A percentile compares a stretch with the other conserved stretches of the same genome.
These are phyloP conservation scores for Spatholobus suberectus DNA, from an alignment of 306 rosid species.

Conservation along the genomic window DNA sequence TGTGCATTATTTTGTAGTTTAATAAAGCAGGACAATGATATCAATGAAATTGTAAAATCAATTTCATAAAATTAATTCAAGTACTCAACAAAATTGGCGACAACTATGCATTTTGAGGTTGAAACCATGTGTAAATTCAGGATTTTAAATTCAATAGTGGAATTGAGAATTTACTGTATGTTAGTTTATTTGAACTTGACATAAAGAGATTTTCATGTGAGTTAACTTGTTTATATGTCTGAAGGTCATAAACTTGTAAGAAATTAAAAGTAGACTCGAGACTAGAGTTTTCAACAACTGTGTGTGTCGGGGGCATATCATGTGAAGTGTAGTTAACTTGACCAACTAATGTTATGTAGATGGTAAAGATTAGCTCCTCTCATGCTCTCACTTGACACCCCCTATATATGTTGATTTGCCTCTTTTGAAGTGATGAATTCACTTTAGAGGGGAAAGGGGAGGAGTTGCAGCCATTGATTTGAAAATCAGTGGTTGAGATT, in stretches of 20 bases:
- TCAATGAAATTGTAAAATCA: background rate
- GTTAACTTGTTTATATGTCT: background rate
- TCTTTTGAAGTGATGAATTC: background rate
- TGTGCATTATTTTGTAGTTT: conserved; percentile 15
- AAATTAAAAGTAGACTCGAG: background rate
- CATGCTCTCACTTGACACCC: background rate
- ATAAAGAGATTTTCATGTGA: background rate
- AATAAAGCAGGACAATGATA: background rate
- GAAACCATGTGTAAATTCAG: background rate
- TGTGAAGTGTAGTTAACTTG: background rate
- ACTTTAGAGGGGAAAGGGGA: background rate
- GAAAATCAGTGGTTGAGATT: background rate
- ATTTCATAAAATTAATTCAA: background rate
- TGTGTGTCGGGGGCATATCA: background rate
- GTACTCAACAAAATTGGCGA: background rate
- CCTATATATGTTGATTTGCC: background rate
- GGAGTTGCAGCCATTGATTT: background rate
- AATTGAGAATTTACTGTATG: background rate
- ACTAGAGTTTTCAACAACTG: background rate
- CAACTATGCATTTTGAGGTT: background rate
- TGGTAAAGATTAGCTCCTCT: background rate
- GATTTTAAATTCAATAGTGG: background rate
- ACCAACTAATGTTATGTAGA: background rate
- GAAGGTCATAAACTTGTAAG: background rate
- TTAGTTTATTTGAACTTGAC: background rate